Evolutionary conservation across 1,284 basidiomycete genomes (phyloP).

Genomic region (Trichosporon sp.): DNA sequence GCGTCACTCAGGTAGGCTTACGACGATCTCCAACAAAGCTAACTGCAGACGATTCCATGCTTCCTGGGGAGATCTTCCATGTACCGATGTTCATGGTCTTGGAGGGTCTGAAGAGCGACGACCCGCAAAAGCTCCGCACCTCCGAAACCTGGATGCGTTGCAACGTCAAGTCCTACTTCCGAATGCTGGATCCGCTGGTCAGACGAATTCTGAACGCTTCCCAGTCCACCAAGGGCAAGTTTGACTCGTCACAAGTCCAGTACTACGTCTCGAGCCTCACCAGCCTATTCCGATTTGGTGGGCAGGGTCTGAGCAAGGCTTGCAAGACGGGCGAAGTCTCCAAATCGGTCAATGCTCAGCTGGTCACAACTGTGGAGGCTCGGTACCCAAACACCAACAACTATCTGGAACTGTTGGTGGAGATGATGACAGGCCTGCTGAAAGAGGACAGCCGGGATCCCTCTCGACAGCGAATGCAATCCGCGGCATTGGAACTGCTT

Average conservation of each 20-base stretch:
- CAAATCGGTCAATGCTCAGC: conserved; percentile 21
- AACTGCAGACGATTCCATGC: conserved; percentile 65
- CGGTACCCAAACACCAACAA: conserved; percentile 11
- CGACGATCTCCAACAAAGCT: background rate
- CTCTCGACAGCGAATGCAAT: conserved; percentile 55
- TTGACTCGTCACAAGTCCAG: conserved; percentile 15
- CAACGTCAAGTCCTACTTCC: conserved; percentile 80
- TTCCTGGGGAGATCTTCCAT: conserved; percentile 75
- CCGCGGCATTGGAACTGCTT: conserved; percentile 70
- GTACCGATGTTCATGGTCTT: conserved; percentile 82
- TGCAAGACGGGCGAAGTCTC: conserved; percentile 26
- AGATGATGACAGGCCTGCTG: conserved; percentile 8
- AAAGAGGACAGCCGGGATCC: background rate
- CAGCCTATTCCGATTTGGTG: conserved; percentile 76
- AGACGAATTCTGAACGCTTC: conserved; percentile 51
- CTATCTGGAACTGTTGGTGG: conserved; percentile 19
- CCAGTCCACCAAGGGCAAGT: background rate
- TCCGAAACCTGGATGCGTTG: conserved; percentile 95
- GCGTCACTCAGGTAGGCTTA: conserved; percentile 69
- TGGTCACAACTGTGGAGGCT: conserved; percentile 11
- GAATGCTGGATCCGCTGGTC: conserved; percentile 83
- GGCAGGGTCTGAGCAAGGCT: conserved; percentile 58
- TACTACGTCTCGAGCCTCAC: conserved; percentile 60
- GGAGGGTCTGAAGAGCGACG: conserved; percentile 71
- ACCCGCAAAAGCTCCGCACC: conserved; percentile 66